Base-by-base conservation (phyloP, 495 filamentous ascomycete species). In the Tuber magnatum region DNA sequence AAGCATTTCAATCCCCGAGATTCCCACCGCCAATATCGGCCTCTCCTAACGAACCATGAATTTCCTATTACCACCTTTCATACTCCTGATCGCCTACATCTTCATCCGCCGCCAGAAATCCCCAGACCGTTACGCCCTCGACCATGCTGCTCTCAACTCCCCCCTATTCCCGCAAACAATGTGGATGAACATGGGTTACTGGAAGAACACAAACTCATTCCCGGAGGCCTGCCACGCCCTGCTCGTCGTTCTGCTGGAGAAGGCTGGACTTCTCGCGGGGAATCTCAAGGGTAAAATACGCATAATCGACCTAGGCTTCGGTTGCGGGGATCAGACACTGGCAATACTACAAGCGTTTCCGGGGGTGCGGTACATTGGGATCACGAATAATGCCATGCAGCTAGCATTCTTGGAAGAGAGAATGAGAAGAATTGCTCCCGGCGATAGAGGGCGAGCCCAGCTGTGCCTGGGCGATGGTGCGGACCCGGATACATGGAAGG, bases 291-390 rank as follows among this genome's bases (percentile, higher is more conserved):
- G 24, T 84, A 8, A 77, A 22, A 39, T 76, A 24, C 40, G 24
- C 28, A 43, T 87, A 14, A 71, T 87, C 35, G 86, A 87, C 76
- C 83, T 88, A 10, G 86, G 86, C 32, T 84, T 87, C 72, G 86
- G 86, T 22, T 88, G 86, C 46, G 86, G 86, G n/a, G 86, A 87
- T 72, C 86, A 87, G 74, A 85, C 84, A 0, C 18, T 86, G 6
- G 78, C 83, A 42, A 44, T 87, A 35, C 77, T 41, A n/a, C 22
- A n/a, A 10, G 43, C 46, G 22, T 41, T 77, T 22, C 24, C 51
- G 20, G 43, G 18, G 20, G 74, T 65, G 20, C 81, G 80, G 43
- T 87, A 88, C 73, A 78, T 85, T 7, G 86, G 86, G 0, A 84
- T 88, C 38, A 88, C 86, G 22, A 74, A 85, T 3, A 77, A 83